Base-by-base conservation (phyloP, 768 basidiomycete species). In the Calocera viscosa region DNA sequence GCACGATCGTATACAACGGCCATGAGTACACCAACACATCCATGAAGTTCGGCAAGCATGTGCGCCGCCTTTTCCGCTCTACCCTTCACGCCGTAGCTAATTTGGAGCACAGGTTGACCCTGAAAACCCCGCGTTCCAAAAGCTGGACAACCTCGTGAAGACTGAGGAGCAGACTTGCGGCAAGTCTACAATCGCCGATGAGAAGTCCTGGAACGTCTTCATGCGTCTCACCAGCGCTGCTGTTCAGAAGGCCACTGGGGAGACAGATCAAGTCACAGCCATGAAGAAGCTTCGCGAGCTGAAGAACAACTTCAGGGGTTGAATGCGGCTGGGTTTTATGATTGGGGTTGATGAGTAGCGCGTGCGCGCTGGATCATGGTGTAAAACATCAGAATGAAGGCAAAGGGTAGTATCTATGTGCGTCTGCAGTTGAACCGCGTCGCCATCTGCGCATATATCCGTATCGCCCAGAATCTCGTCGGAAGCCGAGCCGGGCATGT, bases 121-220 rank as follows among this genome's bases (percentile, higher is more conserved):
- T 28, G 74, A 81, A 32, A 92, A 89, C 73, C 67, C 79, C 26
- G 88, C 79, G 1, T 75, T 95, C 49, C 76, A 74, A 32, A 81
- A 83, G 32, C 82, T 96, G 33, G 78, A 78, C 7, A 77, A 82
- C 49, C 78, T 91, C 22, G 82, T 83, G 26, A 73, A 81, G 64
- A 78, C 80, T 53, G 86, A 91, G 72, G 73, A 80, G 66, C 75
- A 84, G 49, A 92, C 89, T 2, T 84, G 88, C 2, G 93, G 94
- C 41, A 78, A 87, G 73, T 88, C 89, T 14, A 96, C 93, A 0
- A 94, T 98, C 64, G 89, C 83, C 0, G 90, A 98, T 70, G 95
- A 98, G 79, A 94, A 93, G 78, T 80, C 85, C 69, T 94, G 91
- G 90, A 98, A 98, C 76, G 86, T 92, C 8, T 97, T 97, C 76